Evolutionary conservation across 1,139 yeast species (phyloP).

Genomic region (Tardiomyces blankii): DNA sequence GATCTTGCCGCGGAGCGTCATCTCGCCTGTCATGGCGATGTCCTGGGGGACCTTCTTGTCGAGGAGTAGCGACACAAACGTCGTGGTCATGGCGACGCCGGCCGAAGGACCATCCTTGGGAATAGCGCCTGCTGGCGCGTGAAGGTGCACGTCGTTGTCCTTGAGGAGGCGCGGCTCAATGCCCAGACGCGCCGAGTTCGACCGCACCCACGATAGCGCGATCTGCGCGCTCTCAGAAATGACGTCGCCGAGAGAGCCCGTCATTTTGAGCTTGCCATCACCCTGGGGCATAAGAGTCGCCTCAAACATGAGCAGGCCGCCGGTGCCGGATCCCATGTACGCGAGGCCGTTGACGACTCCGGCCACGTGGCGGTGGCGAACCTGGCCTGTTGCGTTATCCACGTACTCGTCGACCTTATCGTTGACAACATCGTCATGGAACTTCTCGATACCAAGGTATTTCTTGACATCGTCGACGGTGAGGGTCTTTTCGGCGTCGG

Average conservation of each 20-base stretch:
- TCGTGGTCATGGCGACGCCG: conserved; percentile 81
- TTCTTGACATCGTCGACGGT: conserved; percentile 28
- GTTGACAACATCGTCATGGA: conserved; percentile 26
- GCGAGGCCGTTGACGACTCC: conserved; percentile 91
- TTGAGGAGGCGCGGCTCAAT: conserved; percentile 87
- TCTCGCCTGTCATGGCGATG: conserved; percentile 91
- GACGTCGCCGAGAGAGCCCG: conserved; percentile 94
- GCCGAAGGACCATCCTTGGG: conserved; percentile 94
- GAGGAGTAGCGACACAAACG: conserved; percentile 60
- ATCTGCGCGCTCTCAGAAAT: conserved; percentile 93
- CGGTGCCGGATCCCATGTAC: conserved; percentile 80
- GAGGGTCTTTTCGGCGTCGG: conserved; percentile 8
- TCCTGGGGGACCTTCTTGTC: conserved; percentile 55
- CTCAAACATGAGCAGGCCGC: conserved; percentile 74
- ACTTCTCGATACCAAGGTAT: conserved; percentile 36
- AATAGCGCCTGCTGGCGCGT: conserved; percentile 77
- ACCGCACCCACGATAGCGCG: conserved; percentile 85
- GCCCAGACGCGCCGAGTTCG: conserved; percentile 64
- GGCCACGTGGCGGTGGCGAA: conserved; percentile 31
- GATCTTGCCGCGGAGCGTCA: conserved; percentile 75
- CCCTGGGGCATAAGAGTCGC: conserved; percentile 54
- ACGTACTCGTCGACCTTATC: conserved; percentile 24
- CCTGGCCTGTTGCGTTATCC: conserved; percentile 14
- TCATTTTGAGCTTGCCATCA: conserved; percentile 46
- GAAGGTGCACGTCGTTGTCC: conserved; percentile 84